phyloP scores from a whole-genome alignment of 345 rosid genomes.

The Acer saccharum region DNA sequence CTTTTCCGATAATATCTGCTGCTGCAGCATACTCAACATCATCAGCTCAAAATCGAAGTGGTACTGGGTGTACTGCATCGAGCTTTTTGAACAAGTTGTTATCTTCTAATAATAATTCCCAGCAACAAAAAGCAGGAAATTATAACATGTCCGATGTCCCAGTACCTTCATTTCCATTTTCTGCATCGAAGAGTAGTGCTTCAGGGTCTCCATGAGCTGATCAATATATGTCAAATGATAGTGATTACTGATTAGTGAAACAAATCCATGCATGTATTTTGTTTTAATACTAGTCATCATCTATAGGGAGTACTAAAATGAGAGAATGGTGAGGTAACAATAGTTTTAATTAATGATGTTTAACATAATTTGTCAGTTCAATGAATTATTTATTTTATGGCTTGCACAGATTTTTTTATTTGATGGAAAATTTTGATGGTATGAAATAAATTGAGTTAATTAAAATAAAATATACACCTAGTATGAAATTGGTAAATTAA shows the following conservation, averaged over 20 bases:
- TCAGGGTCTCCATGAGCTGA: slow-evolving; percentile 26
- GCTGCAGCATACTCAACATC: background rate
- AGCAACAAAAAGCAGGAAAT: slow-evolving; percentile 6
- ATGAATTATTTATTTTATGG: too few species aligned
- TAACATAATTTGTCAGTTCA: too few species aligned
- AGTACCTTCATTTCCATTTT: slow-evolving; percentile 16
- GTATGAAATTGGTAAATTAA: too few species aligned
- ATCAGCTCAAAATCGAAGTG: background rate
- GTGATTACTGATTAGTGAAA: background rate
- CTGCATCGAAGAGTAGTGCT: slow-evolving; percentile 25
- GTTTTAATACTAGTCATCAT: background rate
- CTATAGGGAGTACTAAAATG: too few species aligned
- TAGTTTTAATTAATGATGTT: too few species aligned
- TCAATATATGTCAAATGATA: slow-evolving; percentile 18
- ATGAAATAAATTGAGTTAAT: too few species aligned
- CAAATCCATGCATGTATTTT: background rate
- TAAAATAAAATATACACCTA: too few species aligned
- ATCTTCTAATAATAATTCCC: slow-evolving; percentile 2
- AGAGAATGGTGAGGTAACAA: too few species aligned
- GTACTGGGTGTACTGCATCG: slow-evolving; percentile 10
- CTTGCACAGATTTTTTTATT: too few species aligned
- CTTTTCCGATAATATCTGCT: background rate
- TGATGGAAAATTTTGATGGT: too few species aligned
- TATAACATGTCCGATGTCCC: slow-evolving; percentile 20
- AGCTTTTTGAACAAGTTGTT: slow-evolving; percentile 17